Evolutionary conservation across 441 rosid species (phyloP), one percentile per base, ranked within the genome.

Genomic region (Hypseocharis bilobata): DNA sequence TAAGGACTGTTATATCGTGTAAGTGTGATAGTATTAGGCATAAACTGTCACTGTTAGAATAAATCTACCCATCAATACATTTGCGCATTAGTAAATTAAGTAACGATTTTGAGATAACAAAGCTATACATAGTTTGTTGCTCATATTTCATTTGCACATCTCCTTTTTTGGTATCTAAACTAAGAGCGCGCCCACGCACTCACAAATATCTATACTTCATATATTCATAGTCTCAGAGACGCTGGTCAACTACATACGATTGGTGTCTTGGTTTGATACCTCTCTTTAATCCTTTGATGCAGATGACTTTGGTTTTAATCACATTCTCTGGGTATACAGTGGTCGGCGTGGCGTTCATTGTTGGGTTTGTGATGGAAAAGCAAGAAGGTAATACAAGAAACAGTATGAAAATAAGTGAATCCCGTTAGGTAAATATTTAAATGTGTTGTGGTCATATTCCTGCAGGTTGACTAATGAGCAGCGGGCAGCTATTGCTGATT

Each of bases 331-430:
- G 96, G 97, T 85, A 64, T 92, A 77, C 66, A 92, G 97, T 61
- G 98, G 98, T n/a, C 86, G 96, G 0, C 95, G 91, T 77, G 97
- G 98, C 68, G 97, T 92, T 71, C 98, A 92, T 65, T 92, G 95
- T 76, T 92, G 97, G 98, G 98, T 92, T 75, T 92, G 94, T 80
- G 96, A 92, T 79, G 83, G 83, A 51, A 92, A 83, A 85, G 97
- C 97, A 52, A 87, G 94, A 77, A 86, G 96, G 98, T 88, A 67
- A 68, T 69, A 44, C 60, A 19, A 8, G 42, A 67, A 55, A 36
- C 25, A 20, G 38, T 63, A n/a, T 59, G 58, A 29, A 42, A 47
- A 11, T 65, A 32, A 57, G 11, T 44, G 54, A 25, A 54, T 61
- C 20, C 6, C 61, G 65, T 22, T 56, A 51, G 54, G 34, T 52